Percentiles rank a stretch among this genome's conserved stretches.
These are phyloP conservation scores for Galerina marginata DNA, from an alignment of 768 basidiomycete genomes.

Conservation along the genomic window DNA sequence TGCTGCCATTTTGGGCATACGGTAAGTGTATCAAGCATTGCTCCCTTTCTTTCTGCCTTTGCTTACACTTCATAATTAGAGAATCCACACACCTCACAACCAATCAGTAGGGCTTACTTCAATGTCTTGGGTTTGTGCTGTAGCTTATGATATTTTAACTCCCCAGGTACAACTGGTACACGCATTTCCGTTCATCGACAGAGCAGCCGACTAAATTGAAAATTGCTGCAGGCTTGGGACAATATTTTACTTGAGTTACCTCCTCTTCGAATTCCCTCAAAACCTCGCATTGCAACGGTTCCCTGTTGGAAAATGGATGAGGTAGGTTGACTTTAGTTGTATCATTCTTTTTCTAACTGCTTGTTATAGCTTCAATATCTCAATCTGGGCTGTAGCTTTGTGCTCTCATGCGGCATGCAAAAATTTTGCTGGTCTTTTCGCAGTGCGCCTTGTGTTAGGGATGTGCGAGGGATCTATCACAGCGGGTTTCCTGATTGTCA, in stretches of 20 bases:
- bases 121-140: not conserved
- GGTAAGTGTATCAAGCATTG: constrained; percentile 39
- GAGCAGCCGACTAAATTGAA: not conserved
- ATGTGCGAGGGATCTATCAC: constrained; percentile 77
- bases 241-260: constrained; percentile 74
- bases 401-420: constrained; percentile 72
- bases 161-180: constrained; percentile 68
- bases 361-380: constrained; percentile 60
- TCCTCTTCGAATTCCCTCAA: constrained; percentile 76
- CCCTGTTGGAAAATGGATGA: constrained; percentile 84
- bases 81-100: constrained; percentile 65
- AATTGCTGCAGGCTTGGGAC: constrained; percentile 64
- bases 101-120: constrained; percentile 53
- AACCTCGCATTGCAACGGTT: constrained; percentile 74
- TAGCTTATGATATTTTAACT: not conserved
- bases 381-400: constrained; percentile 67
- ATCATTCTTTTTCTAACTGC: not conserved
- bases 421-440: constrained; percentile 68
- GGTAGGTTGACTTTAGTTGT: constrained; percentile 39
- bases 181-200: not conserved
- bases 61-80: constrained; percentile 35
- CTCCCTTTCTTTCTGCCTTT: not conserved
- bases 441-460: constrained; percentile 68
- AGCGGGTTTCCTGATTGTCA: constrained; percentile 79
- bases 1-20: constrained; percentile 72